Evolutionary conservation across 1,139 yeast genomes (phyloP).

Genomic region (Magnusiomyces ingens): DNA sequence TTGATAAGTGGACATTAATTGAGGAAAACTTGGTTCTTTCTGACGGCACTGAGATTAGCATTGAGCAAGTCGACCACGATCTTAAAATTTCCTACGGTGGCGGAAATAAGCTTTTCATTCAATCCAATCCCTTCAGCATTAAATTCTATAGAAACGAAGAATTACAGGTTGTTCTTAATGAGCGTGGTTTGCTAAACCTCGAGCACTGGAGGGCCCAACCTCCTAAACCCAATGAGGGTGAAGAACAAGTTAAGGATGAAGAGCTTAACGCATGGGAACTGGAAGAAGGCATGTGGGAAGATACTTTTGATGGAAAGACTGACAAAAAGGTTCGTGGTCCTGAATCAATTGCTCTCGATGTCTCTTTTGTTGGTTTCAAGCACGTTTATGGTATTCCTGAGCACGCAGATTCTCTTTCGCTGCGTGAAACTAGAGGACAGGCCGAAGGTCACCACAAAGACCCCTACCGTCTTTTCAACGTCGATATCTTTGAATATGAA

Average conservation of each 20-base stretch:
- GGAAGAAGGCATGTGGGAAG: slow-evolving; percentile 33
- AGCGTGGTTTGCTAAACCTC: slow-evolving; percentile 58
- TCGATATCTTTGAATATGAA: slow-evolving; percentile 91
- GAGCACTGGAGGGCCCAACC: slow-evolving; percentile 63
- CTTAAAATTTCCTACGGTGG: slow-evolving; percentile 27
- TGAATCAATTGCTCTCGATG: slow-evolving; percentile 78
- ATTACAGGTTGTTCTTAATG: slow-evolving; percentile 56
- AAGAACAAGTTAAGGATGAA: slow-evolving; percentile 17
- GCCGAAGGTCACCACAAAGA: slow-evolving; percentile 37
- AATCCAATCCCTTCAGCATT: slow-evolving; percentile 48
- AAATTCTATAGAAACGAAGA: slow-evolving; percentile 41
- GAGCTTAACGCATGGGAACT: slow-evolving; percentile 23
- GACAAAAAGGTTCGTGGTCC: slow-evolving; percentile 80
- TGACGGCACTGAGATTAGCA: slow-evolving; percentile 4
- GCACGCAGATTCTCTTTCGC: slow-evolving; percentile 74
- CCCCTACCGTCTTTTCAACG: slow-evolving; percentile 85
- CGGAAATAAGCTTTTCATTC: slow-evolving; percentile 37
- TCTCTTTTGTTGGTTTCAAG: slow-evolving; percentile 51
- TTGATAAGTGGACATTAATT: slow-evolving; percentile 54
- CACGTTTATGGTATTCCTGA: slow-evolving; percentile 91
- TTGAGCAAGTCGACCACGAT: slow-evolving; percentile 6
- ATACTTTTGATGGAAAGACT: slow-evolving; percentile 40
- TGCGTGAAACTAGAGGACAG: slow-evolving; percentile 56
- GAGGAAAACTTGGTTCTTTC: slow-evolving; percentile 22
- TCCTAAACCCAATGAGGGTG: slow-evolving; percentile 21